phyloP scores from a whole-genome alignment of 2,329 filamentous ascomycete species.

The Cladophialophora carrionii region DNA sequence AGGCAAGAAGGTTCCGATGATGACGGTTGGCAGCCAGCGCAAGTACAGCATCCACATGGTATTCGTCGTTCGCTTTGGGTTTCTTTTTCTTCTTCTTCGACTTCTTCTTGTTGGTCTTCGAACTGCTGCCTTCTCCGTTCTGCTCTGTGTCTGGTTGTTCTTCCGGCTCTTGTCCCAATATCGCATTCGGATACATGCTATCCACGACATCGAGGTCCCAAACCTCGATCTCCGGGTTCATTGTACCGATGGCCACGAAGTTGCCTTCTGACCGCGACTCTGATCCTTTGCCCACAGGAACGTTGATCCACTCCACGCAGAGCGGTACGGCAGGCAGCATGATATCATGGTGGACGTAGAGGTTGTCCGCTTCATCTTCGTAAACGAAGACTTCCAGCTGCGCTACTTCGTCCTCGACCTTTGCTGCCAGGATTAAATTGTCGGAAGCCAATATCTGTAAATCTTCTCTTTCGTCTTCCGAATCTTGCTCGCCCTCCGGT shows the following conservation, averaged over 20 bases:
- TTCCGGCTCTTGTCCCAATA: slow-evolving; percentile 74
- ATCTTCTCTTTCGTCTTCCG: slow-evolving; percentile 87
- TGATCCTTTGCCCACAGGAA: slow-evolving; percentile 76
- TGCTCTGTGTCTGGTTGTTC: slow-evolving; percentile 53
- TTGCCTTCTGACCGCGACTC: slow-evolving; percentile 74
- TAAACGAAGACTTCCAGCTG: slow-evolving; percentile 98
- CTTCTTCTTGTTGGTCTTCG: slow-evolving; percentile 53
- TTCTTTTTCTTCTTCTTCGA: slow-evolving; percentile 92
- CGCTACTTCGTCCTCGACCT: slow-evolving; percentile 95
- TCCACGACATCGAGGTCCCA: slow-evolving; percentile 97
- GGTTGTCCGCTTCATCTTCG: slow-evolving; percentile 90
- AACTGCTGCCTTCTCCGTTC: slow-evolving; percentile 23
- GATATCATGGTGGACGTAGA: slow-evolving; percentile 99
- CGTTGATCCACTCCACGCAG: slow-evolving; percentile 91
- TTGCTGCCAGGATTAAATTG: slow-evolving; percentile 87
- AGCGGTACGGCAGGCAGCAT: slow-evolving; percentile 97
- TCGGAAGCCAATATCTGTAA: slow-evolving; percentile 90
- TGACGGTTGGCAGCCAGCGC: slow-evolving; percentile 89
- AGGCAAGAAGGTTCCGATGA: slow-evolving; percentile 92
- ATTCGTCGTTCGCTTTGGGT: slow-evolving; percentile 84
- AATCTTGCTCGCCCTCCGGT: slow-evolving; percentile 64
- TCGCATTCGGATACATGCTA: slow-evolving; percentile 97
- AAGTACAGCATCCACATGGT: slow-evolving; percentile 92
- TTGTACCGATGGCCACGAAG: slow-evolving; percentile 92
- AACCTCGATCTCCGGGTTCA: slow-evolving; percentile 97